phyloP scores from a whole-genome alignment of 331 rosid genomes.

The Saraca asoca region DNA sequence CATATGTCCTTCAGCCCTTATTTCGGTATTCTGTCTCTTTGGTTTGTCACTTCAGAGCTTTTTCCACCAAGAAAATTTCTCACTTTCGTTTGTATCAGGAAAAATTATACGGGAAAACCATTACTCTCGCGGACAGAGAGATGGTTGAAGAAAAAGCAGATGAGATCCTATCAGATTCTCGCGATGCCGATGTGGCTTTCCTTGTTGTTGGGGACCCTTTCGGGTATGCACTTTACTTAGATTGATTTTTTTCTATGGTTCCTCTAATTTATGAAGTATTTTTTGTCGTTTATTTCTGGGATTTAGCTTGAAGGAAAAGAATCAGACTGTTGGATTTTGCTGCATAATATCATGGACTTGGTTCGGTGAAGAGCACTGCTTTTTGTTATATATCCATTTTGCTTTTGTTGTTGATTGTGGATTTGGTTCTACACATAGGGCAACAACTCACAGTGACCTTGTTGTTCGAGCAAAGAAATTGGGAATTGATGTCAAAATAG shows the following conservation, averaged over 20 bases:
- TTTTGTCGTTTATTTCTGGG: neutral
- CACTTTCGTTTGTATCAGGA: constrained; percentile 44
- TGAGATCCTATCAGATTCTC: constrained; percentile 64
- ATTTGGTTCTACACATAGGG: constrained; percentile 45
- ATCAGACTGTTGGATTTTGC: neutral
- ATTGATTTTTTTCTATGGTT: neutral
- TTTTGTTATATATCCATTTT: neutral
- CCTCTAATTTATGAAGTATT: neutral
- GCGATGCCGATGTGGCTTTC: constrained; percentile 65
- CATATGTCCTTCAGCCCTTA: no score
- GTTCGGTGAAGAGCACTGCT: neutral
- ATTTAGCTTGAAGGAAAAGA: neutral
- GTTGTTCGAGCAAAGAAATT: constrained; percentile 84
- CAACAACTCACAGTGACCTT: constrained; percentile 88
- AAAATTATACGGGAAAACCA: constrained; percentile 68
- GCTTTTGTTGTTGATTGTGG: neutral
- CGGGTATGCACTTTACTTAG: constrained; percentile 53
- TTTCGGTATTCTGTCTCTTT: neutral
- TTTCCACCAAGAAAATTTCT: neutral
- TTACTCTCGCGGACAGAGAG: constrained; percentile 81
- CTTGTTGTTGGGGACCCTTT: constrained; percentile 93
- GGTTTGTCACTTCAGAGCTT: no score
- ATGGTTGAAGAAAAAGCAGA: constrained; percentile 87
- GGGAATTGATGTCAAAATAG: constrained; percentile 67
- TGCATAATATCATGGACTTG: neutral